Evolutionary conservation across 169 alveolate genomes (phyloP).

Genomic region (Perkinsus marinus): DNA sequence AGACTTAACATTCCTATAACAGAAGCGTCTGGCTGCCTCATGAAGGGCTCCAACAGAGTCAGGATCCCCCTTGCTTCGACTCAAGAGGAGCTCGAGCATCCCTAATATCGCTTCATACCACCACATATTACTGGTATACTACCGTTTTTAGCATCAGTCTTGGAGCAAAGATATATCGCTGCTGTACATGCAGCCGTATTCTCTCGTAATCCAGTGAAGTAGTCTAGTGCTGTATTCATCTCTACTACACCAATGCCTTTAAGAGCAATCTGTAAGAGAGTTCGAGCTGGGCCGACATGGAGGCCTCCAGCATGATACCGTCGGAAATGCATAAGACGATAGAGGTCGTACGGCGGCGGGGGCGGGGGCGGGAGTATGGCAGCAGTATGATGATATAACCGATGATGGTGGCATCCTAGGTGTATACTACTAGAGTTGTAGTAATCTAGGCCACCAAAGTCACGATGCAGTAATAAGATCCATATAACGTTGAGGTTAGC

Average conservation of each 20-base stretch:
- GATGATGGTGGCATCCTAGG: background rate
- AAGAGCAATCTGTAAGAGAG: background rate
- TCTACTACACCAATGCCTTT: background rate
- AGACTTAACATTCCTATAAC: background rate
- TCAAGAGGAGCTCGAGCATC: background rate
- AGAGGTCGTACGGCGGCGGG: background rate
- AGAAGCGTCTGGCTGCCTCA: background rate
- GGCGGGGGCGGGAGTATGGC: background rate
- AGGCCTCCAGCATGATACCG: background rate
- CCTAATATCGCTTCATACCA: no score
- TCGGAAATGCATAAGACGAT: background rate
- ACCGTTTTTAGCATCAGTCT: background rate
- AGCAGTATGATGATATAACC: background rate
- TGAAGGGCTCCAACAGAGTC: background rate
- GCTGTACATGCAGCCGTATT: background rate
- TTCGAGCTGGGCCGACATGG: background rate
- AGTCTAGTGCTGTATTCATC: background rate
- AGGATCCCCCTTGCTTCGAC: background rate
- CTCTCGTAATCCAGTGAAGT: background rate
- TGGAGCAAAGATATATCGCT: background rate
- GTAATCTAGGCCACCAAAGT: background rate
- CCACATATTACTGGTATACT: background rate
- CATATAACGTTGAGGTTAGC: background rate
- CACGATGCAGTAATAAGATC: background rate
- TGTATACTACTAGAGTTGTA: background rate